These are phyloP conservation scores for Neurospora sp. DNA, from an alignment of 495 filamentous ascomycete genomes.

Conservation along the genomic window DNA sequence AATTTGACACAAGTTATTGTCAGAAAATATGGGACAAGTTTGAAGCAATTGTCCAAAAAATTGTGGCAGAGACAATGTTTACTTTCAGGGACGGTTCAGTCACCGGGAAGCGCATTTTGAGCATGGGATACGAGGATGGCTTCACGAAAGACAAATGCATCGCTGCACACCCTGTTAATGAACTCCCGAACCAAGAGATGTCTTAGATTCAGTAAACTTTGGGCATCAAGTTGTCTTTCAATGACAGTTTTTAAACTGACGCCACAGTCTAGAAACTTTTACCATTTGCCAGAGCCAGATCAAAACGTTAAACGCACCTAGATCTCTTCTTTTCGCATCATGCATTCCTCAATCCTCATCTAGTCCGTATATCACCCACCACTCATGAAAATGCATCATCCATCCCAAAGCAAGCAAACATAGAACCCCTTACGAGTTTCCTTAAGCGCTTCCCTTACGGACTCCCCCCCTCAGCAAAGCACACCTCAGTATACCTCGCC, in stretches of 20 bases:
- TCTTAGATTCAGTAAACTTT: too few relatives aligned
- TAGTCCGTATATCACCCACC: not conserved
- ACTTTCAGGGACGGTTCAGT: not conserved
- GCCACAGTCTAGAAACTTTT: not conserved
- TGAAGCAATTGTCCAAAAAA: not conserved
- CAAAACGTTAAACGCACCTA: not conserved
- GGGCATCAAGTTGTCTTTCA: too few relatives aligned
- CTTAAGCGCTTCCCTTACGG: slow-evolving; percentile 25
- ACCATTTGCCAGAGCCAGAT: not conserved
- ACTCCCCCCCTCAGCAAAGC: slow-evolving; percentile 38
- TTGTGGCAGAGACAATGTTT: not conserved
- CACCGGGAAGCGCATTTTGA: not conserved
- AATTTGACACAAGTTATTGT: not conserved
- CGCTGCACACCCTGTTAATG: too few relatives aligned
- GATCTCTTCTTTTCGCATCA: not conserved
- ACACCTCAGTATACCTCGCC: slow-evolving; percentile 44
- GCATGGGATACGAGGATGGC: not conserved
- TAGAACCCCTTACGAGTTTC: slow-evolving; percentile 26
- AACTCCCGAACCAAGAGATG: not conserved
- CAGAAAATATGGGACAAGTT: not conserved
- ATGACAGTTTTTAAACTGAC: too few relatives aligned
- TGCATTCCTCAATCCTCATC: not conserved
- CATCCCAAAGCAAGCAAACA: not conserved
- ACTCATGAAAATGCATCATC: not conserved
- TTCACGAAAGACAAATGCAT: not conserved